Base-by-base conservation (phyloP, 2,329 filamentous ascomycete genomes). In the Fusarium sp. region DNA sequence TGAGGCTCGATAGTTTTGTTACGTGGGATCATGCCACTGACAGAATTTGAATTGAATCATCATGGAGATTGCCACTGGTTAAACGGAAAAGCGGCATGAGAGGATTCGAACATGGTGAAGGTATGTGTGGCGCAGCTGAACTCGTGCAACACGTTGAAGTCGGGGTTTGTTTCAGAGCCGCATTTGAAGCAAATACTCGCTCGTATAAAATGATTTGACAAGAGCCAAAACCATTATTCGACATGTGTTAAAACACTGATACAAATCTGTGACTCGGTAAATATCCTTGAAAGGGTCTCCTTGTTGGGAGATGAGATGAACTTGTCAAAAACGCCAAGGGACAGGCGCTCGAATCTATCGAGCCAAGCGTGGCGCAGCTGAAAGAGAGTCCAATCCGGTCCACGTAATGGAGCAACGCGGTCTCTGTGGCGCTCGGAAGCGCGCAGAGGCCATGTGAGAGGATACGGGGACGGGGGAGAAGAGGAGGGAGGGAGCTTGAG, bases 331-430 rank as follows among this genome's bases (percentile, higher is more conserved):
- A 40, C 42, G 68, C 73, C 62, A 68, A 72, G 66, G 60, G 46
- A 66, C 64, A 73, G 60, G 59, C 38, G 56, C 67, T 67, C 46
- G 15, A 59, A 61, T 30, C 47, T 49, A 44, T 42, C 15, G 40
- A 73, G 78, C 78, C 76, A 80, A 81, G 78, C 50, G 79, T 81
- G 81, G 81, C 81, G 80, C 81, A 82, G 81, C 73, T 42, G 35
- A 30, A 42, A 25, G 46, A 30, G 65, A 50, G 42, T 23, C 74
- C 67, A 75, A 76, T 77, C 64, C 53, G 32, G 46, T 71, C 76
- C 77, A 70, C 79, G 78, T 79, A 76, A 75, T 77, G 69, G 54
- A 46, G 33, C 60, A 60, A 75, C 69, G 74, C 73, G 71, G 68
- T 62, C 53, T 67, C 35, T 78, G 77, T 78, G 77, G 77, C 77